Conservation (phyloP, 2,329 filamentous ascomycete genomes). For the Mycosphaerella sp. region DNA sequence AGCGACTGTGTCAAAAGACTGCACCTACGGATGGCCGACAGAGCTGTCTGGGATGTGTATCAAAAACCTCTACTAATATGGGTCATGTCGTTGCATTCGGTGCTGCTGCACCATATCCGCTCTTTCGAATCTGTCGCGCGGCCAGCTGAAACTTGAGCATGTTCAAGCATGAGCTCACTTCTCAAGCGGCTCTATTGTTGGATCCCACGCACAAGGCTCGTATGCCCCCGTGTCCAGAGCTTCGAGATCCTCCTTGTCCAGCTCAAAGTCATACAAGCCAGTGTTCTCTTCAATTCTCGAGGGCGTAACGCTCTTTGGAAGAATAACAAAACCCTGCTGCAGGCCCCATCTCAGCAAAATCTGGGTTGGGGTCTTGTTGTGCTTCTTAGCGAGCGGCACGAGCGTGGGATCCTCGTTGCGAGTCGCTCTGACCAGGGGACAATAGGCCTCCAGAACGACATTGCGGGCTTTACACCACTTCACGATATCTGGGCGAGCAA, state of each 20-base stretch:
- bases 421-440: slow-evolving; percentile 37
- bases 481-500: slow-evolving; percentile 69
- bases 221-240: slow-evolving; percentile 50
- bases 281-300: slow-evolving; percentile 49
- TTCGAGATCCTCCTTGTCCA: slow-evolving; percentile 53
- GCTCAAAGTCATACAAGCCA: slow-evolving; percentile 54
- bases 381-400: slow-evolving; percentile 47
- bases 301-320: slow-evolving; percentile 55
- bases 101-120: neutral
- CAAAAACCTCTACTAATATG: too few species aligned
- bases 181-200: slow-evolving; percentile 35
- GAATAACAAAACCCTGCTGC: slow-evolving; percentile 55
- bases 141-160: neutral
- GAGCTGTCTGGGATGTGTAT: too few species aligned
- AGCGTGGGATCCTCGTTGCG: slow-evolving; percentile 50
- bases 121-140: neutral
- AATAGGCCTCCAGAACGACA: slow-evolving; percentile 45
- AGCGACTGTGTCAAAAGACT: too few species aligned
- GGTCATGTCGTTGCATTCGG: neutral
- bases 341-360: slow-evolving; percentile 56
- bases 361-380: slow-evolving; percentile 53
- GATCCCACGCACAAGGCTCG: slow-evolving; percentile 55
- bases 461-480: slow-evolving; percentile 61
- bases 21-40: too few species aligned
- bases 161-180: neutral